Evolutionary conservation across 2,329 filamentous ascomycete species (phyloP), one percentile per base, ranked within the genome.

Genomic region (Huntiella abstrusa): DNA sequence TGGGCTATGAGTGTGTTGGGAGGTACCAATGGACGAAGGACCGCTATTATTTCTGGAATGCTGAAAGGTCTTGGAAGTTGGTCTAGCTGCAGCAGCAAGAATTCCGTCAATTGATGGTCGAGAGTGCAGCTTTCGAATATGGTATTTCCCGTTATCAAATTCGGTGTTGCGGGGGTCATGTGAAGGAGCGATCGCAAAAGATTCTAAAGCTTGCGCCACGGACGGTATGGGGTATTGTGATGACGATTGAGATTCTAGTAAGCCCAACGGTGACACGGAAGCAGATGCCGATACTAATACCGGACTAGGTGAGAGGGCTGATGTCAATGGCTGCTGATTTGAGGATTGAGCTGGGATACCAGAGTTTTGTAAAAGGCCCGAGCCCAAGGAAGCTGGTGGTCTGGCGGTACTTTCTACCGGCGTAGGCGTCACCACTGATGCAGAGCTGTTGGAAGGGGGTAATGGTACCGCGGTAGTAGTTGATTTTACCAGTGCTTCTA

Each of bases 51-150:
- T 39, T 17, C 17, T 40, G 15, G 38, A 40, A 16, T 40, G 5
- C 11, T 17, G 35, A 15, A 42, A 8, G 15, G 40, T 32, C n/a
- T 32, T 32, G 17, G 22, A 16, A 33, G 37, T 40, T 12, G 37
- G 39, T 12, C n/a, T 40, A 13, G 43, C 35, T 39, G 35, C 13
- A 45, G 16, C 43, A 16, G 28, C 35, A 45, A 43, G 41, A 16
- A 16, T 43, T 32, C 17, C 32, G 32, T 34, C n/a, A 34, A 43
- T 43, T 8, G 32, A 15, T 11, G 32, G 41, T 34, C 32, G 41
- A 17, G 28, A 33, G 28, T 17, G 32, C 7, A 33, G 28, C 22
- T 8, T 28, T 28, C 22, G 22, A 28, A 28, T 28, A 10, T 28
- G 22, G 8, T 28, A 28, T 28, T 28, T 28, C 10, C 6, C 22